These are phyloP conservation scores for Cryptococcus sp. DNA, from an alignment of 1,284 basidiomycete species.

Conservation along the genomic window DNA sequence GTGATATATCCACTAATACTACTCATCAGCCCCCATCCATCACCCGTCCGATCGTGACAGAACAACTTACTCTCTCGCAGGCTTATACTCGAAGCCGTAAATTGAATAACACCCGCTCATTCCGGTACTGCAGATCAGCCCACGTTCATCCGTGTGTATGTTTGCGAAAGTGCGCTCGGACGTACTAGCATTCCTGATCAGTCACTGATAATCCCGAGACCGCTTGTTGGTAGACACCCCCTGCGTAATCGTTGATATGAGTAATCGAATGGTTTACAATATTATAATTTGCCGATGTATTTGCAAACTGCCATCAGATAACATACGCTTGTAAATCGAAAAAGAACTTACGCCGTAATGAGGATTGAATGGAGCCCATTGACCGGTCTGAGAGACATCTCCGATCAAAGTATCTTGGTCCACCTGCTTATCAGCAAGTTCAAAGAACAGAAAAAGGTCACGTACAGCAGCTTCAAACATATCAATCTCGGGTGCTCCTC, in stretches of 20 bases:
- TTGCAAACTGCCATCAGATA: constrained; percentile 23
- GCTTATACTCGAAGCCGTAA: constrained; percentile 70
- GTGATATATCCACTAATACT: constrained; percentile 57
- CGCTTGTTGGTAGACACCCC: constrained; percentile 62
- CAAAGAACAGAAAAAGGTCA: constrained; percentile 13
- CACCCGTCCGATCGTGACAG: background rate
- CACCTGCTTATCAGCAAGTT: constrained; percentile 11
- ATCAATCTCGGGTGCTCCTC: constrained; percentile 82
- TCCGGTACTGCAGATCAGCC: constrained; percentile 23
- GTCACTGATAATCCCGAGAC: constrained; percentile 32
- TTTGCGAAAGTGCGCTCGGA: background rate
- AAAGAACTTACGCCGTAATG: constrained; percentile 26
- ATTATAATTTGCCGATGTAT: constrained; percentile 46
- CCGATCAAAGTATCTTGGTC: constrained; percentile 22
- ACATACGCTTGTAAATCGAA: background rate
- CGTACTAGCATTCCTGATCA: constrained; percentile 43
- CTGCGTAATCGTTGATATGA: constrained; percentile 54
- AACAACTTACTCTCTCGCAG: constrained; percentile 50
- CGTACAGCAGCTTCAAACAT: constrained; percentile 63
- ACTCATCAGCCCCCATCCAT: constrained; percentile 22
- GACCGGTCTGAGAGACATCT: constrained; percentile 42
- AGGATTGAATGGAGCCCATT: constrained; percentile 47
- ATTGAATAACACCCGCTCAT: constrained; percentile 52
- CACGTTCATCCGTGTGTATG: background rate
- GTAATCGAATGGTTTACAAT: constrained; percentile 53